These are phyloP conservation scores for Biscogniauxia mediterranea DNA, from an alignment of 2,329 filamentous ascomycete genomes.

Conservation along the genomic window DNA sequence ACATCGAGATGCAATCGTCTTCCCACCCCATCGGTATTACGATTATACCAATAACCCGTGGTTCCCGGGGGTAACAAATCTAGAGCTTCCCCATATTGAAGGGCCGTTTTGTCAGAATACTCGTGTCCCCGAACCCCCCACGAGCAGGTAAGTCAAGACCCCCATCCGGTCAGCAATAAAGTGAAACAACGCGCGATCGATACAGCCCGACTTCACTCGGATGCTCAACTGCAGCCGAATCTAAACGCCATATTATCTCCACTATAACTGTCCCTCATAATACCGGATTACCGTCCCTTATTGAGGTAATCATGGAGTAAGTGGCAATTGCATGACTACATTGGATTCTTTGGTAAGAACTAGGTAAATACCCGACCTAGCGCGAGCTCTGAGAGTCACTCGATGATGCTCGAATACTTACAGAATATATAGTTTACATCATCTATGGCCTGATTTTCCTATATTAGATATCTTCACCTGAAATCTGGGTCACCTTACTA, in stretches of 20 bases:
- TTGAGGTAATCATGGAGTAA: not conserved
- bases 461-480: not conserved
- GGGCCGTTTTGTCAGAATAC: not conserved
- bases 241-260: not conserved
- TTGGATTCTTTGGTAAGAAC: not conserved
- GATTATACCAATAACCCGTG: conserved; percentile 2
- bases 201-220: not conserved
- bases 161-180: not conserved
- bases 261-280: not conserved
- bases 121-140: not conserved
- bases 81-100: not conserved
- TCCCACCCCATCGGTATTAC: conserved; percentile 15
- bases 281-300: not conserved
- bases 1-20: conserved; percentile 16
- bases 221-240: not conserved
- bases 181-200: not conserved
- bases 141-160: not conserved
- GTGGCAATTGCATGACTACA: not conserved
- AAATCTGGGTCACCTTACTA: not conserved
- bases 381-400: not conserved
- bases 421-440: not conserved
- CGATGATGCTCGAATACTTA: not conserved
- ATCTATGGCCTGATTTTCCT: not conserved
- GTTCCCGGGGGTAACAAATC: not conserved
- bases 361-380: not conserved